phyloP scores from a whole-genome alignment of 2,329 filamentous ascomycete species.

The Orbilia quercus region DNA sequence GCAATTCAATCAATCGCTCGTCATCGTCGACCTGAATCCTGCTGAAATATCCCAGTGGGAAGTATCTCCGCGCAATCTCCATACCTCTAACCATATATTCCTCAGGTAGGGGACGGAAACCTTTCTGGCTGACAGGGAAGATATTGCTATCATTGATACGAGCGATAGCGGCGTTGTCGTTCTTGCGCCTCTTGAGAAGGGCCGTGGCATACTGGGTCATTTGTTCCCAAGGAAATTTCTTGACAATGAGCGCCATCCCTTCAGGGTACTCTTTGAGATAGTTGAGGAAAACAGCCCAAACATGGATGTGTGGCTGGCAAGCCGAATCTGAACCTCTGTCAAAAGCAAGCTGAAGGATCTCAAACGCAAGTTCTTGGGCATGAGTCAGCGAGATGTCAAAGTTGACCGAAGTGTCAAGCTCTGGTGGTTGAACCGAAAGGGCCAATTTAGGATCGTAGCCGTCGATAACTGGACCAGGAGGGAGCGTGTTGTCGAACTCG shows the following conservation, averaged over 20 bases:
- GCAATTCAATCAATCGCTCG: constrained; percentile 72
- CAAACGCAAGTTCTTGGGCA: constrained; percentile 64
- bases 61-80: constrained; percentile 71
- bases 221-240: constrained; percentile 68
- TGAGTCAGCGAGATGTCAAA: constrained; percentile 61
- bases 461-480: constrained; percentile 40
- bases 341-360: constrained; percentile 67
- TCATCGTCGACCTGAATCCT: constrained; percentile 71
- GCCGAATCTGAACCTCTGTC: constrained; percentile 70
- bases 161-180: constrained; percentile 59
- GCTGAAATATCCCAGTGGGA: constrained; percentile 63
- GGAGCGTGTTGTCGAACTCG: constrained; percentile 27
- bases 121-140: constrained; percentile 67
- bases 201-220: constrained; percentile 66
- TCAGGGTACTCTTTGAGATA: constrained; percentile 64
- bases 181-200: constrained; percentile 60
- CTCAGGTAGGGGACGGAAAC: constrained; percentile 72
- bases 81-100: constrained; percentile 76
- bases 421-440: constrained; percentile 33
- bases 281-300: constrained; percentile 71
- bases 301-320: constrained; percentile 73
- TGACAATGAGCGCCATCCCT: constrained; percentile 65
- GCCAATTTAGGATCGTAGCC: constrained; percentile 41
- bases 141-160: constrained; percentile 63
- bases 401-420: constrained; percentile 31